Base-by-base conservation (phyloP, 805 yeast species). In the Kockiozyma suomiensis region DNA sequence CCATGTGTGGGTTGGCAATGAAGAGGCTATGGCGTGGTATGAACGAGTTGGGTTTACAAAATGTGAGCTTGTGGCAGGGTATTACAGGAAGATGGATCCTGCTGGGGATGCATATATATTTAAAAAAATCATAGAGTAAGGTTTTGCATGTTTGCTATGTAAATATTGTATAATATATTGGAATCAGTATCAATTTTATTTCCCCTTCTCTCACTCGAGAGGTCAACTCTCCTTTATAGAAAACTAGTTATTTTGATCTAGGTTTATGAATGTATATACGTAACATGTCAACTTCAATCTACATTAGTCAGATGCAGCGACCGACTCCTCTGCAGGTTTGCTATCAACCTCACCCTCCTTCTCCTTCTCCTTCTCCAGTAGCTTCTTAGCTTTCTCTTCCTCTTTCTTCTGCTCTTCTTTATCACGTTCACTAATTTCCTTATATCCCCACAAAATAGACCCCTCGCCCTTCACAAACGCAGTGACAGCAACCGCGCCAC, bases 1-100 rank as follows among this genome's bases (percentile, higher is more conserved):
- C 12, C 88, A 85, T 67, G 86, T 82, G 7, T 83, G 82, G 75
- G 72, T 73, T 0, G 75, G 72, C 26, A 77, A 81, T 66, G 67
- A 63, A 12, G 71, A 72, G 6, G 81, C 79, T 2, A 66, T 81
- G 26, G 76, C 72, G 33, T 85, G 87, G 86, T 85, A 83, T 65
- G 65, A 72, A 64, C 74, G 73, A 35, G 5, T 76, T 37, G 88
- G 88, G 0, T 85, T 85, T 62, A 69, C 71, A 55, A 70, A 67
- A 26, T 75, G 73, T 8, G 75, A 68, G 19, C 74, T 72, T 2
- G 68, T 77, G 2, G 69, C 74, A 52, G 81, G 75, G 35, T 85
- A 83, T 68, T 85, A 84, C 40, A 74, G 76, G 57, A 71, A 71
- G 2, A 71, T 83, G 68, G 71, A 72, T 0, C 73, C 72, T 1